phyloP scores from a whole-genome alignment of 2,329 filamentous ascomycete genomes.

The Parastagonospora nodorum region DNA sequence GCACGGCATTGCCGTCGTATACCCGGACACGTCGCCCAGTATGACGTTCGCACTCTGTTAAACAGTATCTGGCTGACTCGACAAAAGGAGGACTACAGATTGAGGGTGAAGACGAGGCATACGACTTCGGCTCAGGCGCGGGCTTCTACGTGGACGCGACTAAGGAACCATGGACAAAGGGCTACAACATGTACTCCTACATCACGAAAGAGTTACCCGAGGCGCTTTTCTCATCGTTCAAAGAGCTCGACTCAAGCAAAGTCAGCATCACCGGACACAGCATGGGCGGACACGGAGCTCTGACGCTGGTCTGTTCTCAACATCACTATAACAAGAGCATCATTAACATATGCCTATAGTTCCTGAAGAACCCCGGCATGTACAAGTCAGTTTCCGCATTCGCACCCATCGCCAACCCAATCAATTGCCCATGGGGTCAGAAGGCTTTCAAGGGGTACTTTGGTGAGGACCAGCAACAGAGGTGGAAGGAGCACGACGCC shows the following conservation, averaged over 20 bases:
- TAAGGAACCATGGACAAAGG: constrained; percentile 70
- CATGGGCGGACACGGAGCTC: constrained; percentile 95
- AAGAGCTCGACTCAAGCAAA: constrained; percentile 69
- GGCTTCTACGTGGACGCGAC: constrained; percentile 95
- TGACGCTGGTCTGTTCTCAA: constrained; percentile 67
- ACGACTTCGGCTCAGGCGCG: constrained; percentile 89
- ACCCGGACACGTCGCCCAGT: constrained; percentile 93
- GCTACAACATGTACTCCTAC: constrained; percentile 96
- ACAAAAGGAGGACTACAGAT: constrained; percentile 72
- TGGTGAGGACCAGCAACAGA: constrained; percentile 70
- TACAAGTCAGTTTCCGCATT: constrained; percentile 91
- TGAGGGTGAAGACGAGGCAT: constrained; percentile 82
- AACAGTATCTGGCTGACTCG: constrained; percentile 17
- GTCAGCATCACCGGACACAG: constrained; percentile 91
- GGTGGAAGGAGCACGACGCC: constrained; percentile 89
- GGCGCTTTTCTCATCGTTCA: constrained; percentile 73
- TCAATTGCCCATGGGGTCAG: constrained; percentile 86
- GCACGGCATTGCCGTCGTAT: constrained; percentile 88
- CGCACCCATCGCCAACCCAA: constrained; percentile 86
- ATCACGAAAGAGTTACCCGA: constrained; percentile 85
- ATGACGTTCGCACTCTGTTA: constrained; percentile 36
- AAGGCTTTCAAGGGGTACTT: constrained; percentile 95
- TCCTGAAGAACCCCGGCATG: constrained; percentile 85
- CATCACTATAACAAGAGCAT: background rate
- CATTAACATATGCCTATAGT: constrained; percentile 52